Conservation (phyloP, 2,329 filamentous ascomycete species). For the Rhynchosporium graminicola region DNA sequence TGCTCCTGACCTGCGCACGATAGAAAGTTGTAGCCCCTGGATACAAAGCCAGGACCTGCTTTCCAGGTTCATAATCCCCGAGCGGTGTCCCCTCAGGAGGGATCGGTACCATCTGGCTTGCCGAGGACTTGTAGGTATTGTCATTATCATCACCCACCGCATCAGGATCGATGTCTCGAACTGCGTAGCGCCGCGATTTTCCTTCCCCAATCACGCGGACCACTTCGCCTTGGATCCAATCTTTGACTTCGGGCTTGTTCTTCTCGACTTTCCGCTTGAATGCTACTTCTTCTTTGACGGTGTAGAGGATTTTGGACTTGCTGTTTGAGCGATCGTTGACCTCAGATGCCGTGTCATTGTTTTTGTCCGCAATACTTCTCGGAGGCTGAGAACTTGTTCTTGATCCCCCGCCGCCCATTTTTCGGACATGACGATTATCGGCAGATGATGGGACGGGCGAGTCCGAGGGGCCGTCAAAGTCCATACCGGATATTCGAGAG, state of each 20-base stretch:
- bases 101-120: slow-evolving; percentile 76
- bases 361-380: slow-evolving; percentile 28
- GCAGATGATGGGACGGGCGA: slow-evolving; percentile 39
- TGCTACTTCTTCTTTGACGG: slow-evolving; percentile 64
- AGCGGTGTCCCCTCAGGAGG: slow-evolving; percentile 60
- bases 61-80: slow-evolving; percentile 63
- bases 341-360: slow-evolving; percentile 32
- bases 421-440: slow-evolving; percentile 36
- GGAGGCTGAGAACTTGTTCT: slow-evolving; percentile 39
- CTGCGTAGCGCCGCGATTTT: slow-evolving; percentile 76
- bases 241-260: slow-evolving; percentile 49
- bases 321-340: slow-evolving; percentile 28
- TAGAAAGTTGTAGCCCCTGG: slow-evolving; percentile 86
- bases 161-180: slow-evolving; percentile 78
- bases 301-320: slow-evolving; percentile 55
- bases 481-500: slow-evolving; percentile 32
- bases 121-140: slow-evolving; percentile 66
- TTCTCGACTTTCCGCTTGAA: slow-evolving; percentile 60
- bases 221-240: slow-evolving; percentile 78
- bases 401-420: slow-evolving; percentile 31
- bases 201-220: slow-evolving; percentile 74
- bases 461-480: slow-evolving; percentile 39
- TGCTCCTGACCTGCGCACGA: slow-evolving; percentile 76
- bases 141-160: slow-evolving; percentile 47
- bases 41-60: slow-evolving; percentile 75